These are phyloP conservation scores for Colletotrichum navitas DNA, from an alignment of 2,329 filamentous ascomycete species.

Conservation along the genomic window DNA sequence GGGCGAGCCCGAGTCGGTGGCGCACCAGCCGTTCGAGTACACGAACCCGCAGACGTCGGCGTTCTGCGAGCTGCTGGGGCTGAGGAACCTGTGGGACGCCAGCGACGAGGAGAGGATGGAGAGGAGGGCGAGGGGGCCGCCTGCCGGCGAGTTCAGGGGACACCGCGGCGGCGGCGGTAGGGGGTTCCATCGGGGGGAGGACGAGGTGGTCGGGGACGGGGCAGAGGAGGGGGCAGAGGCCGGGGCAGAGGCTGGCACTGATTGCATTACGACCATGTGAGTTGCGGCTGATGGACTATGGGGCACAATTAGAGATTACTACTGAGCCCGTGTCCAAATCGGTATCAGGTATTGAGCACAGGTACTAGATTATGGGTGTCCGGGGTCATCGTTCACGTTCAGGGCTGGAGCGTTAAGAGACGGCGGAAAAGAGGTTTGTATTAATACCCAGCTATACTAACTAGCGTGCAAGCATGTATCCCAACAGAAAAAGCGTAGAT, in stretches of 20 bases:
- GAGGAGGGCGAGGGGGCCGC: slow-evolving; percentile 70
- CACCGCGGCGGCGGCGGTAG: slow-evolving; percentile 53
- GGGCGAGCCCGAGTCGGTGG: slow-evolving; percentile 66
- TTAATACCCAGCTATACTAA: slow-evolving; percentile 5
- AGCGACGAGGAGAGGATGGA: slow-evolving; percentile 76
- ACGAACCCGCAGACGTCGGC: slow-evolving; percentile 86
- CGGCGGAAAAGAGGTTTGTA: background rate
- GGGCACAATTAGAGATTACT: too few species aligned
- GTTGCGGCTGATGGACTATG: background rate
- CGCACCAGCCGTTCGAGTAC: slow-evolving; percentile 81
- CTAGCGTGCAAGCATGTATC: slow-evolving; percentile 51
- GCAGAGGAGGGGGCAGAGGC: slow-evolving; percentile 50
- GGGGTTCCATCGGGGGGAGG: slow-evolving; percentile 49
- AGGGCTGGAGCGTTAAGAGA: background rate
- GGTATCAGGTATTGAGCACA: background rate
- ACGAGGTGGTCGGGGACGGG: slow-evolving; percentile 53
- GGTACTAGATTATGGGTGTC: too few species aligned
- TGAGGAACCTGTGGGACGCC: slow-evolving; percentile 81
- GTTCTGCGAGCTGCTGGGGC: slow-evolving; percentile 83
- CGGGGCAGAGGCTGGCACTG: slow-evolving; percentile 43
- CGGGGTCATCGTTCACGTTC: background rate
- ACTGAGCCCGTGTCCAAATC: background rate
- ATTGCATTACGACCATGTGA: background rate
- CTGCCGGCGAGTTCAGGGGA: slow-evolving; percentile 52
- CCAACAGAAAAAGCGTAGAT: slow-evolving; percentile 63